Evolutionary conservation across 306 rosid species (phyloP), one percentile per base, ranked within the genome.

Genomic region (Mucuna pruriens): DNA sequence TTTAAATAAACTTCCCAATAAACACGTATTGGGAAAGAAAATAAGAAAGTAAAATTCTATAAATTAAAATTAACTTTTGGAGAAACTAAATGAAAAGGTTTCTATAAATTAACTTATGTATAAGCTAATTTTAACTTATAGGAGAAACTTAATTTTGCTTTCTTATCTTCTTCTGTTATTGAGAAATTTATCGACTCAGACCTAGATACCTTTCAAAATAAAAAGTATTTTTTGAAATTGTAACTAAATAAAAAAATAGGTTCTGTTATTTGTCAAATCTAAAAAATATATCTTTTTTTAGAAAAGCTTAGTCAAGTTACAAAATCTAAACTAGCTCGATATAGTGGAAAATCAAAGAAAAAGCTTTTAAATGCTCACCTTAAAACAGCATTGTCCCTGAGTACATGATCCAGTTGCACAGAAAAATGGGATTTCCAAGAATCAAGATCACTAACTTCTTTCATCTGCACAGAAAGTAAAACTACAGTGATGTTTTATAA

Each of bases 401-500:
- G 82, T 65, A 93, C 75, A 83, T 79, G 76, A 87, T 87, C 90
- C 91, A 96, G 74, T 79, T 92, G 96, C 88, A 55, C 29, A 63
- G 98, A 88, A 82, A 88, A 88, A 54, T 71, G 81, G 71, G 92
- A 89, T 87, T 87, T 91, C 99, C 97, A 93, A 77, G 88, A 88
- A 77, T 78, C 75, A 57, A 96, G 92, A 71, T 90, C 88, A 17
- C 22, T 84, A 25, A 86, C 74, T 71, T 96, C 93, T 75, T 86
- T 86, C 78, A 76, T 86, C 98, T 96, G 94, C 91, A 85, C 31
- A 45, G 3, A 62, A 79, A 67, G 34, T 46, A 68, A 68, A 69
- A 29, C 3, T 31, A 31, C 12, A 20, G 46, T 46, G 10, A 66
- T 34, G 22, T 62, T 62, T 25, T 9, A 57, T 58, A 49, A 13